A percentile compares a stretch with the other conserved stretches of the same genome.
Evolutionary conservation across 345 rosid species (phyloP).

Genomic region (Jatropha curcas): DNA sequence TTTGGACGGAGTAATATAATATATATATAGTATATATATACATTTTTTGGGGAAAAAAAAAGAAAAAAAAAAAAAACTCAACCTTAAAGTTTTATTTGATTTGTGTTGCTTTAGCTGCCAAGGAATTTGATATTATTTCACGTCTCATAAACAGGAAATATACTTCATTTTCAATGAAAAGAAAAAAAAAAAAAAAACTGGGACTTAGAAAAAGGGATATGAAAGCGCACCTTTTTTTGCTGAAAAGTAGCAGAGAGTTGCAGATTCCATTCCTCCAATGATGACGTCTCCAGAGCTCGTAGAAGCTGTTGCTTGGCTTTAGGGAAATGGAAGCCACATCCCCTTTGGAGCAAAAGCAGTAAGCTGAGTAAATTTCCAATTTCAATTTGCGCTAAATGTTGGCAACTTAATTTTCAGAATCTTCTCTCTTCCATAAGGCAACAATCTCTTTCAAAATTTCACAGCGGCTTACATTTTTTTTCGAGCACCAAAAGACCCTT

Average conservation of each 20-base stretch:
- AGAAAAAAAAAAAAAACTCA: no score
- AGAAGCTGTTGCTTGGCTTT: not conserved
- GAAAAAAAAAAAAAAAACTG: not conserved
- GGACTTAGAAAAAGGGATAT: no score
- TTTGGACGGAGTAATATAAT: no score
- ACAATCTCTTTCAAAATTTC: constrained; percentile 9
- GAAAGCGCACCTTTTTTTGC: no score
- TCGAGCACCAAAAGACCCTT: constrained; percentile 13
- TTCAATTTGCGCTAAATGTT: not conserved
- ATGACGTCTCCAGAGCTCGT: not conserved
- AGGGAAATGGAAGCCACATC: not conserved
- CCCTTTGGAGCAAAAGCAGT: not conserved
- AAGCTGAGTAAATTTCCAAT: constrained; percentile 2
- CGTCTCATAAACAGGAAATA: no score
- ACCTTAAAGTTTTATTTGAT: no score
- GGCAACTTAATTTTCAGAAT: not conserved
- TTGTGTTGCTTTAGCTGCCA: no score
- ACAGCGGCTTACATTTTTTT: constrained; percentile 12
- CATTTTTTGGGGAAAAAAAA: no score
- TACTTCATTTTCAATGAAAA: no score
- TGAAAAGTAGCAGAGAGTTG: not conserved
- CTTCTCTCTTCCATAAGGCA: not conserved
- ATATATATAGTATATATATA: no score
- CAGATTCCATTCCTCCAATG: not conserved
- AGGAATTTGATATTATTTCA: no score